These are phyloP conservation scores for Dactylellina drechsleri DNA, from an alignment of 2,329 filamentous ascomycete species.

Conservation along the genomic window DNA sequence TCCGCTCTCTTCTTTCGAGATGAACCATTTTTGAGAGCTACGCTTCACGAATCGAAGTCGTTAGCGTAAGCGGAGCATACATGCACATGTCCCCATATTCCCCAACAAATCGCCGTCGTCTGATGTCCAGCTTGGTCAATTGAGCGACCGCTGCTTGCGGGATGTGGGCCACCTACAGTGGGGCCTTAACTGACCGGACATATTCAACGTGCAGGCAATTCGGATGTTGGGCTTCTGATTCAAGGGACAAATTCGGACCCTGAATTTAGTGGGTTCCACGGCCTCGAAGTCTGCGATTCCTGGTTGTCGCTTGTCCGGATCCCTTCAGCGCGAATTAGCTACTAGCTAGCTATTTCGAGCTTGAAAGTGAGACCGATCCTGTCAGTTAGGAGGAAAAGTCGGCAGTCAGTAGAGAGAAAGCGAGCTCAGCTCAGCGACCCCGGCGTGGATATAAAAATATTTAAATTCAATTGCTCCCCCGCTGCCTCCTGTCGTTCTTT, in stretches of 20 bases:
- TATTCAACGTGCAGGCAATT: no score
- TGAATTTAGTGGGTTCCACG: no score
- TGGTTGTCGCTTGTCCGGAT: constrained; percentile 36
- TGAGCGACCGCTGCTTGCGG: background rate
- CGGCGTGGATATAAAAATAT: background rate
- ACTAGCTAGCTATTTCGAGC: background rate
- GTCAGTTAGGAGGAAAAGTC: background rate
- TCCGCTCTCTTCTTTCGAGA: no score
- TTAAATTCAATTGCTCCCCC: no score
- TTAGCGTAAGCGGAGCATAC: no score
- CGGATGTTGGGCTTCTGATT: no score
- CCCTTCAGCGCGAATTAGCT: constrained; percentile 29
- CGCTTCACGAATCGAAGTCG: no score
- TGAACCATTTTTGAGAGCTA: no score
- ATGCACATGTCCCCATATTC: no score
- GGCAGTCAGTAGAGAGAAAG: no score
- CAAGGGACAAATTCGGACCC: no score
- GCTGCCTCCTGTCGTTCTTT: no score
- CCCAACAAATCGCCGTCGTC: background rate
- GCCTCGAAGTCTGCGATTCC: background rate
- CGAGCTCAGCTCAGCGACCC: background rate
- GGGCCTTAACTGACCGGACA: background rate
- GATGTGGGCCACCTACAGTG: background rate
- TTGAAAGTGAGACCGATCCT: background rate
- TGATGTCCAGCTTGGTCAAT: background rate